These are phyloP conservation scores for Xylaria multiplex DNA, from an alignment of 2,329 filamentous ascomycete genomes.

Conservation along the genomic window DNA sequence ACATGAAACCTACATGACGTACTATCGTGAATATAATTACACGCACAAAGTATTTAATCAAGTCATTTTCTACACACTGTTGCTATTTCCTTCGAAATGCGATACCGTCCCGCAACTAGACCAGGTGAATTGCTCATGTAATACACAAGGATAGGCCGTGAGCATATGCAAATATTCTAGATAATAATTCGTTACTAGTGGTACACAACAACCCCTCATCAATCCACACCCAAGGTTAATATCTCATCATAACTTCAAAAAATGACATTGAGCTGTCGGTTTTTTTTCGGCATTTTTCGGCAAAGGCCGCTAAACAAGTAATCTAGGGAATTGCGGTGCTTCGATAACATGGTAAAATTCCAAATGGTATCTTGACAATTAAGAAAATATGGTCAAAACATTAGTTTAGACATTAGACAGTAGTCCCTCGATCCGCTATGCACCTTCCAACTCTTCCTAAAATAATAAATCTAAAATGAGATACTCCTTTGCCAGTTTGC, in stretches of 20 bases:
- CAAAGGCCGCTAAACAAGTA: background rate
- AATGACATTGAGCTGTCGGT: background rate
- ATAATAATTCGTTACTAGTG: background rate
- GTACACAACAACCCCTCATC: background rate
- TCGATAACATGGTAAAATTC: conserved; percentile 18
- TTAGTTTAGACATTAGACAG: conserved; percentile 36
- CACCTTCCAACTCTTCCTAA: conserved; percentile 13
- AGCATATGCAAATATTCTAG: background rate
- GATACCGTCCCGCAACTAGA: no score
- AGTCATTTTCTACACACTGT: background rate
- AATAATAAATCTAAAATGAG: conserved; percentile 8
- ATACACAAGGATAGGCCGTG: background rate
- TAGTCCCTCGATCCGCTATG: conserved; percentile 20
- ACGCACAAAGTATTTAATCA: background rate
- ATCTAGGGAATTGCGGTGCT: background rate
- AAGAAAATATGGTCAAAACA: conserved; percentile 24
- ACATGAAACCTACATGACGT: conserved; percentile 10
- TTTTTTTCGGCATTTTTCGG: background rate
- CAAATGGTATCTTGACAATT: conserved; percentile 37
- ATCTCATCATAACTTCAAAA: background rate
- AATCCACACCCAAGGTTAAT: background rate
- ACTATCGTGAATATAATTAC: conserved; percentile 5
- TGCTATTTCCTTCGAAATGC: no score
- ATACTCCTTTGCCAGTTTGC: background rate
- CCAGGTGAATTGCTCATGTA: background rate